phyloP scores from a whole-genome alignment of 305 asterid species.

The Lippia alba region DNA sequence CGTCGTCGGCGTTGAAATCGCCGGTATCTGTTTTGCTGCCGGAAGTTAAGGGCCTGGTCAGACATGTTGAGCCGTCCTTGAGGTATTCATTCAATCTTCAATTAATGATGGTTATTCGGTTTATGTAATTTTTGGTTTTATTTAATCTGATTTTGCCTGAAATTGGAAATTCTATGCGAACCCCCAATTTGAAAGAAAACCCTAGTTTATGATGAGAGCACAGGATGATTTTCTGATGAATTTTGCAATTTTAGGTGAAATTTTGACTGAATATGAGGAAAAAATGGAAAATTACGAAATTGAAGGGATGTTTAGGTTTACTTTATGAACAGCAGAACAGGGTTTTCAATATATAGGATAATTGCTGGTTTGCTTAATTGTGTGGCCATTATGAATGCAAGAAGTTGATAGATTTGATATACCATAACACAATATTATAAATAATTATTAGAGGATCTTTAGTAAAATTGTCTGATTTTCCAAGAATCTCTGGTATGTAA shows the following conservation, averaged over 20 bases:
- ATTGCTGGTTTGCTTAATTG: background rate
- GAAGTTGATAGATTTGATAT: background rate
- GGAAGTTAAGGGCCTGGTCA: constrained; percentile 44
- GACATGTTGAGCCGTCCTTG: constrained; percentile 70
- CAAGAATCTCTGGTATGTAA: too few relatives aligned
- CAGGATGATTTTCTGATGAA: too few relatives aligned
- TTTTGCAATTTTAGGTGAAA: too few relatives aligned
- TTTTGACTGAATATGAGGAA: too few relatives aligned
- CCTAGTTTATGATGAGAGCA: too few relatives aligned
- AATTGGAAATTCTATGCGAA: background rate
- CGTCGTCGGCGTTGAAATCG: constrained; percentile 58
- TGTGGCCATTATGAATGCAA: background rate
- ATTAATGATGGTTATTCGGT: background rate
- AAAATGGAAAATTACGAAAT: too few relatives aligned
- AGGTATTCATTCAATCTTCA: constrained; percentile 48
- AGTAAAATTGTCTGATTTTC: too few relatives aligned
- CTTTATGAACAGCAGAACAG: background rate
- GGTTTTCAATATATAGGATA: background rate
- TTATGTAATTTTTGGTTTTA: too few relatives aligned
- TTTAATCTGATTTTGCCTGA: background rate
- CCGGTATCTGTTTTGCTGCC: constrained; percentile 67
- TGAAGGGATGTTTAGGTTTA: background rate
- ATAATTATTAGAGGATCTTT: background rate
- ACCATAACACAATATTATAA: background rate
- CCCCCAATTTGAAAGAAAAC: too few relatives aligned